phyloP scores from a whole-genome alignment of 1,284 basidiomycete genomes.

The Trichosporon ovoides region DNA sequence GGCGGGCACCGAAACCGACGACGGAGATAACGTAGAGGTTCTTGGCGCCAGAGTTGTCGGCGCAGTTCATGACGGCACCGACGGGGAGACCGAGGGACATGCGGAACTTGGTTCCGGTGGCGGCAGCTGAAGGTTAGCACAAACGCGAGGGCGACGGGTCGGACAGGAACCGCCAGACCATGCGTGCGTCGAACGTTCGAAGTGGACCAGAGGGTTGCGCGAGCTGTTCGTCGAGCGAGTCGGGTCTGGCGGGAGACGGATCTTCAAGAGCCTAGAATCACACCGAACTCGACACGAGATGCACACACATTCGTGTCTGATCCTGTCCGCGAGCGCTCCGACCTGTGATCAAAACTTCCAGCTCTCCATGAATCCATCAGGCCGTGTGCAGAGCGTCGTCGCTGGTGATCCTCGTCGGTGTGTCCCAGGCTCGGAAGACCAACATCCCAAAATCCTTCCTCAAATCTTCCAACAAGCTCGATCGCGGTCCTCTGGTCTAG shows the following conservation, averaged over 20 bases:
- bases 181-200: not conserved
- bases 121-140: constrained; percentile 41
- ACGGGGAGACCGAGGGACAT: constrained; percentile 92
- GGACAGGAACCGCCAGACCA: not conserved
- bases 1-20: constrained; percentile 81
- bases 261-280: no score
- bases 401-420: not conserved
- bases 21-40: constrained; percentile 55
- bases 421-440: not conserved
- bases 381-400: not conserved
- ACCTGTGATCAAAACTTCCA: no score
- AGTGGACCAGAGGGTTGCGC: not conserved
- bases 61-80: constrained; percentile 98
- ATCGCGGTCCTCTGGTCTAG: not conserved
- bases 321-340: no score
- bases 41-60: constrained; percentile 99
- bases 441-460: constrained; percentile 1
- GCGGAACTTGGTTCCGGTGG: constrained; percentile 91
- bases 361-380: no score
- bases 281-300: no score
- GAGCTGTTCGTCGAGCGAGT: not conserved
- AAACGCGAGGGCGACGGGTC: not conserved
- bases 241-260: not conserved
- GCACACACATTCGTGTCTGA: no score
- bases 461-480: not conserved